Evolutionary conservation across 2,329 filamentous ascomycete species (phyloP), one percentile per base, ranked within the genome.

Genomic region (Zymoseptoria passerinii): DNA sequence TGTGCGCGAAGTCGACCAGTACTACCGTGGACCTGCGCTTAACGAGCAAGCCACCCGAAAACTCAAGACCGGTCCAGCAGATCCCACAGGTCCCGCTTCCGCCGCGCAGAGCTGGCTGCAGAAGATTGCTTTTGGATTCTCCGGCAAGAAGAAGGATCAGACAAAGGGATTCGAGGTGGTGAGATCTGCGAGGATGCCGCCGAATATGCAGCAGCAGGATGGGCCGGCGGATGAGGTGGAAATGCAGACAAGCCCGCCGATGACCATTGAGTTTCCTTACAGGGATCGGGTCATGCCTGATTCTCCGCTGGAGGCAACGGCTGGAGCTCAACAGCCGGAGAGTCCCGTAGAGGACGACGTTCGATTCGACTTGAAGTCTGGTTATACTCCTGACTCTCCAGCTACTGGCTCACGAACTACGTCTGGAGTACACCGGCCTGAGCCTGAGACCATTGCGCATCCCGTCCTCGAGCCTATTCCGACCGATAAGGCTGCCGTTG

Each of bases 101-200:
- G 92, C 89, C 7, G 92, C 94, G 0, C 88, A 89, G 0, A 90
- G 90, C 4, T 99, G 92, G 91, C 84, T 97, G 72, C 87, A 89
- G 66, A 83, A 81, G 55, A 71, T 96, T 59, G 52, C 68, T 7
- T 61, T 68, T 54, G 69, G 69, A 8, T 62, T 67, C 9, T 65
- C 65, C 51, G 86, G 86, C 10, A 88, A 87, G 16, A 90, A 86
- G 6, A 96, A 96, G 70, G 92, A 96, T 65, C 95, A 95, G 74
- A 66, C 61, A 28, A 97, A 97, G 74, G 94, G 94, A 0, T 99
- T 99, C 66, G 94, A 97, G 72, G 94, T 99, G 4, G 92, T 99
- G 16, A 80, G 94, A 68, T 96, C 92, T 71, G 84, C 90, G 7
- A 83, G 92, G 57, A 91, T 94, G 77, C 91, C 91, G 8, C 75